A percentile compares a stretch with the other conserved stretches of the same genome.
Conservation (phyloP, 1,284 basidiomycete genomes). For the Entoloma clypeatum region DNA sequence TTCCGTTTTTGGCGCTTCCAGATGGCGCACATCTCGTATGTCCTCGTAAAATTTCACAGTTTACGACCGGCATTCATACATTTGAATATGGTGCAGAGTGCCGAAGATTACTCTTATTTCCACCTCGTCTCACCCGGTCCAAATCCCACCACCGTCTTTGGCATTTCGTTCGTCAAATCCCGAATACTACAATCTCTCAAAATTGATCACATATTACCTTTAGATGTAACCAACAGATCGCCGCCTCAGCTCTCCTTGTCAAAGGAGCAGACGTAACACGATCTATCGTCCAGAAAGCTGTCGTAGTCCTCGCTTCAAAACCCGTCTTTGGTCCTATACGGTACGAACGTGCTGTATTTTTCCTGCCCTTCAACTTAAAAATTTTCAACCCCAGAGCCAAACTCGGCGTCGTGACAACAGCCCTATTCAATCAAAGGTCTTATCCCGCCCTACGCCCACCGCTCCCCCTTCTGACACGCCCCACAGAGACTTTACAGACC, state of each 20-base stretch:
- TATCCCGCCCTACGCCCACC: constrained; percentile 14
- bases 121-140: constrained; percentile 73
- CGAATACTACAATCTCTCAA: too few species aligned
- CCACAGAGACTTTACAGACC: constrained; percentile 77
- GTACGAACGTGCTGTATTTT: constrained; percentile 33
- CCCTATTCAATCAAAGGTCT: constrained; percentile 80
- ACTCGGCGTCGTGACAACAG: constrained; percentile 92
- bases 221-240: constrained; percentile 95
- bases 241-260: constrained; percentile 75
- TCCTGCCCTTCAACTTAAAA: constrained; percentile 11
- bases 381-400: constrained; percentile 59
- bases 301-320: constrained; percentile 89
- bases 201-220: background rate
- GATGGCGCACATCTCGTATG: constrained; percentile 92
- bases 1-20: constrained; percentile 96
- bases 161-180: constrained; percentile 74
- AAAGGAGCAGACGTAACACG: constrained; percentile 89
- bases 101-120: constrained; percentile 98
- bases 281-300: constrained; percentile 96
- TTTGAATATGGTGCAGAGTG: constrained; percentile 47
- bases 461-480: constrained; percentile 2
- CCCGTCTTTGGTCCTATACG: constrained; percentile 87
- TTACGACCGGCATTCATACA: constrained; percentile 14
- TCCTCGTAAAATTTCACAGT: constrained; percentile 9
- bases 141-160: constrained; percentile 81